Evolutionary conservation across 495 filamentous ascomycete species (phyloP), one percentile per base, ranked within the genome.

Genomic region (Corynascus novoguineensis): DNA sequence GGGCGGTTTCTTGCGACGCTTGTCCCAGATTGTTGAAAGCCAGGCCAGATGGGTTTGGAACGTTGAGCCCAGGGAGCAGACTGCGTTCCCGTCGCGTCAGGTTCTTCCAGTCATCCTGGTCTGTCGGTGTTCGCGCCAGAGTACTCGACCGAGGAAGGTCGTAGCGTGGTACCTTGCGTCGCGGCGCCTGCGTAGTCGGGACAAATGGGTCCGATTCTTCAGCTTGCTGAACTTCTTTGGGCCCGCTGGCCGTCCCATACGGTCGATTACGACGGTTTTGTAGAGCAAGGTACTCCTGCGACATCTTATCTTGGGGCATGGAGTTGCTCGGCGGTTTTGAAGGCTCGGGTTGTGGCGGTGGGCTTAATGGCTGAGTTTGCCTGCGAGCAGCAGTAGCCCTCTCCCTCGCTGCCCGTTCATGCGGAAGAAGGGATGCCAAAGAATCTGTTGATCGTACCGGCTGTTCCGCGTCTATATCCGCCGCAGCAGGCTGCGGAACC

Each of bases 381-480:
- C 2, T 40, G 28, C 37, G 14, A 5, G 29, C 44, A n/a, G 29
- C 50, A 17, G 25, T 34, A 12, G 24, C 45, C 35, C 11, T 55
- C 15, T 64, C 54, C 27, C 64, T 47, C 0, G 64, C 61, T 2
- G 22, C 55, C n/a, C 55, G 58, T 19, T 66, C 64, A 46, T 66
- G 60, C 25, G 62, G 62, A 27, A 65, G 62, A 15, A 65, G 53
- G 19, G 34, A 55, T 1, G 53, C 44, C n/a, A 41, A 19, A 15
- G 44, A 38, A 9, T 50, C 45, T 19, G 41, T 21, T 21, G 12
- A 17, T 19, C 35, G 50, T 19, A 27, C 19, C 22, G 34, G 34
- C 10, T 32, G 12, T 19, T 12, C 28, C 14, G 34, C 2, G 4
- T 17, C 42, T 12, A 34, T 6, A 22, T 15, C 21, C 42, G 31